Evolutionary conservation across 1,284 basidiomycete genomes (phyloP).

Genomic region (Golubevia pallescens): DNA sequence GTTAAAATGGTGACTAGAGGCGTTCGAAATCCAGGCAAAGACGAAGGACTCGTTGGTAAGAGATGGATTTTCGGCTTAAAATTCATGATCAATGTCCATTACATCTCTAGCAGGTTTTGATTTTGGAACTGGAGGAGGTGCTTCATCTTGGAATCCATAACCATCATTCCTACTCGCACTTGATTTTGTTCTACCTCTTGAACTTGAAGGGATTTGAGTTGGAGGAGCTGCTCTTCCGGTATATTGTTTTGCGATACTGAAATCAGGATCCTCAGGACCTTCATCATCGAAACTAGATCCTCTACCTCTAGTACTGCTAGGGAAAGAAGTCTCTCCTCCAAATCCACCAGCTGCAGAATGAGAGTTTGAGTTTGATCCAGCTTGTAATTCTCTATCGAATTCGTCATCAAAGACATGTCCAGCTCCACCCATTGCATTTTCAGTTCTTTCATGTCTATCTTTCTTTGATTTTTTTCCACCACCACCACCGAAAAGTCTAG

Average conservation of each 20-base stretch:
- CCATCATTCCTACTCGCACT: background rate
- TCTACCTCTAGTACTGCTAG: background rate
- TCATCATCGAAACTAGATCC: constrained; percentile 11
- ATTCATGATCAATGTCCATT: constrained; percentile 7
- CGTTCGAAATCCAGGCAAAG: too few species aligned
- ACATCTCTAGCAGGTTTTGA: background rate
- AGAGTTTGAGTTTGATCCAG: constrained; percentile 6
- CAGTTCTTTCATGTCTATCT: constrained; percentile 10
- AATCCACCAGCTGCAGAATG: background rate
- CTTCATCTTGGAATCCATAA: background rate
- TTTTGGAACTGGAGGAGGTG: background rate
- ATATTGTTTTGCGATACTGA: background rate
- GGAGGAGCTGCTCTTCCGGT: constrained; percentile 1
- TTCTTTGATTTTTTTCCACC: constrained; percentile 3
- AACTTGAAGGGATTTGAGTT: background rate
- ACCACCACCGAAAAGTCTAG: background rate
- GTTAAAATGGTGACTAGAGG: too few species aligned
- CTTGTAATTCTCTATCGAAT: background rate
- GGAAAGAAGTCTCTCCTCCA: background rate
- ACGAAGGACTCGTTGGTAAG: too few species aligned
- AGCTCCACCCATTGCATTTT: constrained; percentile 13
- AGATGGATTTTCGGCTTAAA: constrained; percentile 8
- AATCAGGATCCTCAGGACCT: constrained; percentile 18
- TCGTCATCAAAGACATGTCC: constrained; percentile 3
- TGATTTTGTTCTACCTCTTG: constrained; percentile 2